Evolutionary conservation across 257 asterid species (phyloP).

Genomic region (Apocynum venetum): DNA sequence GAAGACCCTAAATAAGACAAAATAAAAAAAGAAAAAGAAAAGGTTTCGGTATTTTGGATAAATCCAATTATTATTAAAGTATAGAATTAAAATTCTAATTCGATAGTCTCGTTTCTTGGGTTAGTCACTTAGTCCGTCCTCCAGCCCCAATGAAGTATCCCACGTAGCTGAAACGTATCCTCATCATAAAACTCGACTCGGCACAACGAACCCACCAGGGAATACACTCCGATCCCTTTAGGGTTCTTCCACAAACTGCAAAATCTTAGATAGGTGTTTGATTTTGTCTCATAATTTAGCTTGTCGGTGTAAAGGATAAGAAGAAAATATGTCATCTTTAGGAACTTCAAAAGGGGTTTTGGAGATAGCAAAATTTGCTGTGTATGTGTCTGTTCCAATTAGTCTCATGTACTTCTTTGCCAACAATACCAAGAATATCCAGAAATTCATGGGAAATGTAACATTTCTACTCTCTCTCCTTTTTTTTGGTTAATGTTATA

Average conservation of each 20-base stretch:
- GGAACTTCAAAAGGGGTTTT: slow-evolving; percentile 86
- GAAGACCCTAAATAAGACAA: too few relatives aligned
- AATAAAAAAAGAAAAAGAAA: too few relatives aligned
- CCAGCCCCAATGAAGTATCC: background rate
- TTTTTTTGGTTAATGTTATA: background rate
- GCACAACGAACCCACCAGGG: background rate
- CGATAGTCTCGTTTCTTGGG: too few relatives aligned
- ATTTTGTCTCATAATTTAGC: background rate
- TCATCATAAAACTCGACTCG: background rate
- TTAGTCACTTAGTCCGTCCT: too few relatives aligned
- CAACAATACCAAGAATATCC: slow-evolving; percentile 65
- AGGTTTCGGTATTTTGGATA: too few relatives aligned
- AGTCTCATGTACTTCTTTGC: slow-evolving; percentile 91
- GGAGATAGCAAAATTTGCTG: slow-evolving; percentile 89
- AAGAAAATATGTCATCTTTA: slow-evolving; percentile 53
- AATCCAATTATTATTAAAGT: too few relatives aligned
- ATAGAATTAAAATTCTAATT: too few relatives aligned
- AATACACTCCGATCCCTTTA: background rate
- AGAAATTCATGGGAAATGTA: slow-evolving; percentile 80
- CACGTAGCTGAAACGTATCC: background rate
- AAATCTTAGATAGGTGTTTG: background rate
- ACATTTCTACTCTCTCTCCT: slow-evolving; percentile 6
- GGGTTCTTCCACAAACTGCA: background rate
- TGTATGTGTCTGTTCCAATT: slow-evolving; percentile 72
- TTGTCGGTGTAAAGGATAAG: background rate